Conservation (phyloP, 202 grass and related monocot species). For the Setaria italica region DNA sequence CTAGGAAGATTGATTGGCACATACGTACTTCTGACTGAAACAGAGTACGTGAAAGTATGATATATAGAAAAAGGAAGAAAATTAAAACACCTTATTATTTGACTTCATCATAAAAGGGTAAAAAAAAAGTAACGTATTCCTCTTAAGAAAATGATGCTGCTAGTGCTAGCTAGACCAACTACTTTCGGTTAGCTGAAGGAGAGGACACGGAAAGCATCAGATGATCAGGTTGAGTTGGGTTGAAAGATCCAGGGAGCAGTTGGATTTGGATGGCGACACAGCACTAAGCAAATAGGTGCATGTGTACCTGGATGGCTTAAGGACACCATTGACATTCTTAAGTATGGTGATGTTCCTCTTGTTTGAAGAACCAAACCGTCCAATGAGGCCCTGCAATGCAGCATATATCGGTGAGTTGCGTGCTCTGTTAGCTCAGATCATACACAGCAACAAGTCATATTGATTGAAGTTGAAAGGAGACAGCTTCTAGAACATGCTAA, state of each 20-base stretch:
- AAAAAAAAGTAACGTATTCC: background rate
- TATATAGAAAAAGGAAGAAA: background rate
- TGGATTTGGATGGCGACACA: conserved; percentile 14
- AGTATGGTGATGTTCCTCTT: conserved; percentile 81
- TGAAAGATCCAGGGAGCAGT: background rate
- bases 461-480: background rate
- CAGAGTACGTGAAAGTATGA: background rate
- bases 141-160: background rate
- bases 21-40: background rate
- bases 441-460: background rate
- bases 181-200: conserved; percentile 5
- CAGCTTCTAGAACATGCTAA: background rate
- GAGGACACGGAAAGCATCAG: background rate
- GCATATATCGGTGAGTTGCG: conserved; percentile 4
- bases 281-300: background rate
- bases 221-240: background rate
- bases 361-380: conserved; percentile 66
- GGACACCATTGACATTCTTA: conserved; percentile 61
- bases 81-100: background rate
- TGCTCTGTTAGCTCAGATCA: background rate
- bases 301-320: conserved; percentile 78
- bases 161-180: conserved; percentile 1
- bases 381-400: conserved; percentile 62
- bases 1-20: background rate
- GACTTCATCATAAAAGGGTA: background rate